Conservation (phyloP, 176 grass and related monocot genomes). For the Sorghum bicolor region DNA sequence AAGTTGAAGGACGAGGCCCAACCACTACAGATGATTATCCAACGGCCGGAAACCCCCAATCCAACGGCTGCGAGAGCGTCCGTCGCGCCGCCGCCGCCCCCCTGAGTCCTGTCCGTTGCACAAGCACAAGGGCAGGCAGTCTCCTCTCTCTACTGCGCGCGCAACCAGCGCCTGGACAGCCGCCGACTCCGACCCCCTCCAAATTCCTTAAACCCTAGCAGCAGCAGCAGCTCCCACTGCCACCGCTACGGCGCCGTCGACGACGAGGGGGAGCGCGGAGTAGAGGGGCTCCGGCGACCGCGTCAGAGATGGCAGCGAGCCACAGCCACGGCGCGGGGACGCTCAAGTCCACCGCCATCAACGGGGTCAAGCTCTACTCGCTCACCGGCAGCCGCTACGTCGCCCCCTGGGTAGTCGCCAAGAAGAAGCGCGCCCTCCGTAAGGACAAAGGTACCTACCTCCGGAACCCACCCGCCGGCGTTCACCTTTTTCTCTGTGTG, state of each 20-base stretch:
- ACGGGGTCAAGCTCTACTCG: constrained; percentile 79
- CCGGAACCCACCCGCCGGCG: background rate
- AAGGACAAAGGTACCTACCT: constrained; percentile 65
- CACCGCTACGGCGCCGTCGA: background rate
- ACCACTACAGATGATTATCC: background rate
- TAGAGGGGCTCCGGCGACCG: background rate
- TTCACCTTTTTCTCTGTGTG: background rate
- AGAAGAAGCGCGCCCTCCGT: constrained; percentile 66
- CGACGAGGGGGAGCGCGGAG: background rate
- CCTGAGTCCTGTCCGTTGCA: background rate
- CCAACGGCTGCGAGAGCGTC: background rate
- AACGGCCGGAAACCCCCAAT: background rate
- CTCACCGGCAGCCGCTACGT: constrained; percentile 54
- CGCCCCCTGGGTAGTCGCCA: constrained; percentile 57
- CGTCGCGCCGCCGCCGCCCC: background rate
- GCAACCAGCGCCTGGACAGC: background rate
- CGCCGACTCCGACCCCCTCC: background rate
- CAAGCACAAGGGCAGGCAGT: background rate
- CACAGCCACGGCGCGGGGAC: constrained; percentile 34
- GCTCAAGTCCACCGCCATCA: constrained; percentile 77
- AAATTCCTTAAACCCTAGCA: constrained; percentile 36
- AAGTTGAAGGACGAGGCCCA: too few species aligned
- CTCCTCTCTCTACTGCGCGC: background rate
- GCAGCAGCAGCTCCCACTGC: background rate
- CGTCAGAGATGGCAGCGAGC: constrained; percentile 6